Evolutionary conservation across 305 asterid species (phyloP).

Genomic region (Solanum chacoense): DNA sequence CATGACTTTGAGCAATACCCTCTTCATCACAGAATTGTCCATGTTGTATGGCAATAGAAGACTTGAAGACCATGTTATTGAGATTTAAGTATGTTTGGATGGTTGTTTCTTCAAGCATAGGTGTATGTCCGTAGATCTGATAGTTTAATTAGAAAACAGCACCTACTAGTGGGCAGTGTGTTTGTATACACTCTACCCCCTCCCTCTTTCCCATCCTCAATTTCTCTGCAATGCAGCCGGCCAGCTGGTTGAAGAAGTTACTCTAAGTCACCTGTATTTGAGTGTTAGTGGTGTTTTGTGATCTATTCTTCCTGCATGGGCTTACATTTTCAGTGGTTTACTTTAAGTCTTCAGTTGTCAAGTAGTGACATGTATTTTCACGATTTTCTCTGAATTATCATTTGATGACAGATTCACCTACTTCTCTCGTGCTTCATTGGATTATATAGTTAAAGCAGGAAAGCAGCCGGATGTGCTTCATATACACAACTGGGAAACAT

Average conservation of each 20-base stretch:
- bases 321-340: neutral
- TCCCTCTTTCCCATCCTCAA: neutral
- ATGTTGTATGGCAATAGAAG: neutral
- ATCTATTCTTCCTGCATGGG: neutral
- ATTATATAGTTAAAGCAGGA: slow-evolving; percentile 68
- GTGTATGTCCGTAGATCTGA: neutral
- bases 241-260: neutral
- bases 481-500: slow-evolving; percentile 82
- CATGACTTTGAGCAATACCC: neutral
- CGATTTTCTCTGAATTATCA: neutral
- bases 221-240: neutral
- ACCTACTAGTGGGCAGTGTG: neutral
- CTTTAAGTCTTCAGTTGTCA: neutral
- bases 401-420: slow-evolving; percentile 62
- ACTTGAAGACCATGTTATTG: neutral
- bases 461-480: slow-evolving; percentile 83
- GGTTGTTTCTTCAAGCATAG: neutral
- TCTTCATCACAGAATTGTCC: neutral
- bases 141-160: neutral
- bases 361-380: neutral
- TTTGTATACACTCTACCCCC: neutral
- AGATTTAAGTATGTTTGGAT: neutral
- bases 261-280: neutral
- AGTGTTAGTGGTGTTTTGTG: neutral
- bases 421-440: slow-evolving; percentile 85